Conservation (phyloP, 495 filamentous ascomycete species). For the Annulohypoxylon moriforme region DNA sequence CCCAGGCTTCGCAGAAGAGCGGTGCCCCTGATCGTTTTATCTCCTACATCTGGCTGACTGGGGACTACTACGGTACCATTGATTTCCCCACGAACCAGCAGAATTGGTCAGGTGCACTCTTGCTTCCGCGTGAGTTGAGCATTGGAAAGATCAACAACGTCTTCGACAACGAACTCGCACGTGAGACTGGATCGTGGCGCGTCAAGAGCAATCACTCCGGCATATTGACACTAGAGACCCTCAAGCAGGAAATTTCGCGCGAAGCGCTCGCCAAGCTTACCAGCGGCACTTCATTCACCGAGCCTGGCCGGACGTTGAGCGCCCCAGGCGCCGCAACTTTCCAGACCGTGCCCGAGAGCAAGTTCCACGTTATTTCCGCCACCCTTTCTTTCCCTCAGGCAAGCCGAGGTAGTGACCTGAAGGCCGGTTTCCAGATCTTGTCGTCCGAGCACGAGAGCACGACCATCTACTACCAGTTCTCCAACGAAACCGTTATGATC, state of each 20-base stretch:
- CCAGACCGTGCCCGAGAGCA: constrained; percentile 25
- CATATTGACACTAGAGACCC: constrained; percentile 27
- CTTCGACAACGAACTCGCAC: constrained; percentile 37
- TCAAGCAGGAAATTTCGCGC: constrained; percentile 41
- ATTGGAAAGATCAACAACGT: constrained; percentile 41
- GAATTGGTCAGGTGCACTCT: constrained; percentile 40
- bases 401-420: constrained; percentile 35
- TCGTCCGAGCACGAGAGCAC: constrained; percentile 46
- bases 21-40: constrained; percentile 42
- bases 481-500: constrained; percentile 40
- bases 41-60: constrained; percentile 38
- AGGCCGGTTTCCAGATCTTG: constrained; percentile 44
- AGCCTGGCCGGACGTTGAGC: constrained; percentile 39
- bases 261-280: constrained; percentile 34
- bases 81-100: constrained; percentile 39
- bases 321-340: constrained; percentile 27
- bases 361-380: constrained; percentile 34
- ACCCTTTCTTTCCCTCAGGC: constrained; percentile 30
- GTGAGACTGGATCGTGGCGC: constrained; percentile 40
- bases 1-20: constrained; percentile 40
- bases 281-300: constrained; percentile 25
- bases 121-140: constrained; percentile 44
- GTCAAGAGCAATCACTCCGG: constrained; percentile 29
- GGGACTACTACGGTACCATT: constrained; percentile 34
- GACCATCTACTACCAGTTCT: constrained; percentile 48